Base-by-base conservation (phyloP, 352 stramenopile species). In the Phytophthora vignae region DNA sequence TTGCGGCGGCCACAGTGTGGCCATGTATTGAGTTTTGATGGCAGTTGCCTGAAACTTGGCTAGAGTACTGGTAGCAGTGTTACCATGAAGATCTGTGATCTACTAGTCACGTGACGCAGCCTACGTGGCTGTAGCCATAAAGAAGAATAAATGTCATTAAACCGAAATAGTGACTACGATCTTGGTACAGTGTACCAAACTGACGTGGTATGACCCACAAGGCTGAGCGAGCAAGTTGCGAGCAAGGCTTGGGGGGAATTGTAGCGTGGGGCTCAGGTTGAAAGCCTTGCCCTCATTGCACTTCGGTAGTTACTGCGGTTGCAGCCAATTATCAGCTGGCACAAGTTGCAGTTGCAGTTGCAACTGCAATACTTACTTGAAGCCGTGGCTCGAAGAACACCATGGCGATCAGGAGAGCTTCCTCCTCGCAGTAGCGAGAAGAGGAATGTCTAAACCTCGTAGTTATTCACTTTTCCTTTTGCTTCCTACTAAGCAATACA, bases 401-500 rank as follows among this genome's bases (percentile, higher is more conserved):
- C 46, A 22, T 17, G n/a, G 10, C 46, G 19, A 10, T 17, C 9
- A 42, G 36, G 36, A 42, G 36, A 42, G 36, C 36, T 42, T 53
- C 46, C 40, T 49, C 4, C 40, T 49, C 40, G 15, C 40, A 21
- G 40, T 49, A 49, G 40, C 40, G 40, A 49, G 40, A 49, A 7
- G 6, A 49, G 19, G 46, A 22, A 53, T 22, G 15, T 9, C 42
- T 8, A 50, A 11, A 12, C 2, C 15, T 22, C 46, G n/a, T 53
- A 53, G 46, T 53, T 27, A 50, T n/a, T 53, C 46, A 29, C 46
- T 53, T 53, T 29, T 52, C 11, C 36, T 38, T 53, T 49, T 61
- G 55, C 55, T 61, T 33, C 14, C 36, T 36, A 38, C 31, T 49
- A 61, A 60, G 33, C 36, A 61, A 61, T 49, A 49, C 33, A 52